Conservation (phyloP, 306 rosid genomes). For the Trichosanthes cucumerina region DNA sequence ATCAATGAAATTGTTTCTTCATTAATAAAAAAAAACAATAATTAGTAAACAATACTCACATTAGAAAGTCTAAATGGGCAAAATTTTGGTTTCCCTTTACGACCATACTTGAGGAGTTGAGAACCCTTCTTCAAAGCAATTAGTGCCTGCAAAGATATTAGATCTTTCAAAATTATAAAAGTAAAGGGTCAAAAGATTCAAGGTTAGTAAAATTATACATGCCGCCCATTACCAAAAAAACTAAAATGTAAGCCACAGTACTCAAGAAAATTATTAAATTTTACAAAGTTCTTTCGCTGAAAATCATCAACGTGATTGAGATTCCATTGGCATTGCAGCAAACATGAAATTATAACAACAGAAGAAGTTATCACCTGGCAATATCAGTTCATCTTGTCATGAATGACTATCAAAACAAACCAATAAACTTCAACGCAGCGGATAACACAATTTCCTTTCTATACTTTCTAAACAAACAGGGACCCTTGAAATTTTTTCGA, state of each 20-base stretch:
- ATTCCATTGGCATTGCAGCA: neutral
- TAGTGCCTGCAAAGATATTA: constrained; percentile 56
- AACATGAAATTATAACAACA: neutral
- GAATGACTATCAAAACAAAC: neutral
- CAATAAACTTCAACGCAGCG: neutral
- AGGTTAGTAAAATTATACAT: neutral
- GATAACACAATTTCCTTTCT: neutral
- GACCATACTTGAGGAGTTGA: constrained; percentile 86
- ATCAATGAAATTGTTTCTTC: too few relatives aligned
- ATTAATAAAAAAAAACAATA: too few relatives aligned
- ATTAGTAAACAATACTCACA: constrained; percentile 43
- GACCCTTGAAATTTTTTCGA: neutral
- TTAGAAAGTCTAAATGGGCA: constrained; percentile 90
- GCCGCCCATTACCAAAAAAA: neutral
- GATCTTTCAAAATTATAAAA: constrained; percentile 10
- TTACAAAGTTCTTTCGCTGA: neutral
- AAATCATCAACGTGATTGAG: neutral
- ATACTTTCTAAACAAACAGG: neutral
- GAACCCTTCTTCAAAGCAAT: constrained; percentile 94
- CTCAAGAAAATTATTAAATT: neutral
- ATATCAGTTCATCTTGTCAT: neutral
- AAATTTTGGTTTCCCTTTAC: constrained; percentile 94
- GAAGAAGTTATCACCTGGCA: neutral
- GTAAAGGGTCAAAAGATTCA: neutral
- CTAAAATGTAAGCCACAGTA: neutral